These are phyloP conservation scores for Cyberlindnera misumaiensis DNA, from an alignment of 805 yeast species.

Conservation along the genomic window DNA sequence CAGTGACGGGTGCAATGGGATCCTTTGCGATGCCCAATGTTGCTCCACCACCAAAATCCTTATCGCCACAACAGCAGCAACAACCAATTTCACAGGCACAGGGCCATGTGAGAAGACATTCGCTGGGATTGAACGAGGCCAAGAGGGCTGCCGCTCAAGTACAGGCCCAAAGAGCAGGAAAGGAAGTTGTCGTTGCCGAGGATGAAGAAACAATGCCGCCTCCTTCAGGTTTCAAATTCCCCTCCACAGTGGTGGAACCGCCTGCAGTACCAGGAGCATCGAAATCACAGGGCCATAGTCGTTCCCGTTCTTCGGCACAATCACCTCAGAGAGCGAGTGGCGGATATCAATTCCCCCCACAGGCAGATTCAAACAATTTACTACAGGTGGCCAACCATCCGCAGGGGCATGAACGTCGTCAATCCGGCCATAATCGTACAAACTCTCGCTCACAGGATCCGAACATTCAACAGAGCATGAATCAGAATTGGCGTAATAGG, in stretches of 20 bases:
- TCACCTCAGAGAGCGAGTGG: constrained; percentile 31
- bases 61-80: constrained; percentile 4
- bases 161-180: constrained; percentile 56
- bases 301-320: constrained; percentile 20
- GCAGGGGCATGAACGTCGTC: constrained; percentile 31
- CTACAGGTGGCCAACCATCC: constrained; percentile 1
- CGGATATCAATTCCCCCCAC: constrained; percentile 61
- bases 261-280: constrained; percentile 11
- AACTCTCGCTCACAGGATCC: constrained; percentile 25
- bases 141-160: constrained; percentile 94
- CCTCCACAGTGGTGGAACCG: constrained; percentile 36
- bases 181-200: constrained; percentile 15
- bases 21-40: constrained; percentile 21
- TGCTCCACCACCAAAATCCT: constrained; percentile 23
- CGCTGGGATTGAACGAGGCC: constrained; percentile 87
- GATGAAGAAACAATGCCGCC: constrained; percentile 17
- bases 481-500: constrained; percentile 56
- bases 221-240: constrained; percentile 48
- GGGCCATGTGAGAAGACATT: constrained; percentile 89
- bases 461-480: constrained; percentile 29
- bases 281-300: constrained; percentile 13
- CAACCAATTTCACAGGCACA: constrained; percentile 16
- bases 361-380: not conserved
- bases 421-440: constrained; percentile 33
- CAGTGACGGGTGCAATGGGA: constrained; percentile 29